These are phyloP conservation scores for Cercis canadensis DNA, from an alignment of 306 rosid genomes.

Conservation along the genomic window DNA sequence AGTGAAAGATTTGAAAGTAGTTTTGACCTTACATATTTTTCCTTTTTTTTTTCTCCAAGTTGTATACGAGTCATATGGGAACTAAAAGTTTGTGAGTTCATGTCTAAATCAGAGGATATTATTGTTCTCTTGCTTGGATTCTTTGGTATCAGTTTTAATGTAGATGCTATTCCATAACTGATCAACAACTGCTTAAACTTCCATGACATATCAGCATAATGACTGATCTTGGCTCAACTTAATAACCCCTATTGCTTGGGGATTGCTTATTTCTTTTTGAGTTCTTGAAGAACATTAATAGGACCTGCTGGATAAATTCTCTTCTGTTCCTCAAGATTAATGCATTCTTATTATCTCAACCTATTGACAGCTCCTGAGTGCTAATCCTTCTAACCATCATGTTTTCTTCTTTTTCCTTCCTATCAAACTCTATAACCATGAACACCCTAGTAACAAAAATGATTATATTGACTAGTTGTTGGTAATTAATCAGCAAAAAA, in stretches of 20 bases:
- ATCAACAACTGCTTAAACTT: background rate
- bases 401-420: background rate
- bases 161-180: background rate
- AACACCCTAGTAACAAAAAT: background rate
- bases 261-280: background rate
- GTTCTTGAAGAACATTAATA: background rate
- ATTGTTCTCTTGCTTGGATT: conserved; percentile 5
- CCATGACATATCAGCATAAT: conserved; percentile 11
- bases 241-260: background rate
- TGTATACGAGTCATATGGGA: background rate
- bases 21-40: conserved; percentile 26
- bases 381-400: background rate
- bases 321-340: background rate
- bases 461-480: background rate
- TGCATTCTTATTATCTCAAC: background rate
- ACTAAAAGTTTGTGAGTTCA: conserved; percentile 10
- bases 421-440: background rate
- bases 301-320: background rate
- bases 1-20: background rate
- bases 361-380: background rate
- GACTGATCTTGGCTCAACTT: background rate
- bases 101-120: conserved; percentile 22
- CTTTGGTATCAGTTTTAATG: conserved; percentile 3
- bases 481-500: background rate
- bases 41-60: background rate